Evolutionary conservation across 1,284 basidiomycete species (phyloP), one percentile per base, ranked within the genome.

Genomic region (Tetrapyrgos nigripes): DNA sequence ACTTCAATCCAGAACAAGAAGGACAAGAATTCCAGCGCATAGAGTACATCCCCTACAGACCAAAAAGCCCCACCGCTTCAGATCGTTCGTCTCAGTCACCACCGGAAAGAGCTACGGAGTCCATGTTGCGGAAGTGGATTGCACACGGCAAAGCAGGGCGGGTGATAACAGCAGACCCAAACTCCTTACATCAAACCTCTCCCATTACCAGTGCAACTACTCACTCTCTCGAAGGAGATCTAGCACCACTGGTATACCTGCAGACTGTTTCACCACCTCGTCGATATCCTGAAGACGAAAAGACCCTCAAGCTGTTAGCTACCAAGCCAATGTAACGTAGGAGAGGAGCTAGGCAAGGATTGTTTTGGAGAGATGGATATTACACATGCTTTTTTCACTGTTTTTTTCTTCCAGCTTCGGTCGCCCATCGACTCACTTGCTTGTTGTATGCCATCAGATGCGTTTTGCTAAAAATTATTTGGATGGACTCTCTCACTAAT

Each of bases 241-340:
- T 86, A 23, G 85, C 84, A 21, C 85, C 85, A 8, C 73, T 86
- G 6, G 76, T 80, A 23, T 86, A 86, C 65, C 77, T 86, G 27
- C 73, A 81, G 59, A 76, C 76, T 48, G 71, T 79, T 43, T 73
- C 79, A 17, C 78, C 78, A 31, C 75, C 73, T 33, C 77, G 79
- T 64, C 74, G 80, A 59, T 79, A 86, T 60, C 85, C 85, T 1
- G 72, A 83, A 49, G 84, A 86, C 57, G 84, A 86, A 64, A 83
- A 83, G 64, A 76, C 80, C 23, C 73, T 86, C 43, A 84, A 83
- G 76, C 69, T 77, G 28, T 75, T 86, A 56, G 76, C 58, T 17
- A 53, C 43, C 9, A 50, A 51, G 45, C 57, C 27, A 14, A 40
- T n/a, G n/a, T 40, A 40, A 40, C 19, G 37, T 40, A 40, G 37